phyloP scores from a whole-genome alignment of 1,284 basidiomycete genomes.

The Pholiota adiposa region DNA sequence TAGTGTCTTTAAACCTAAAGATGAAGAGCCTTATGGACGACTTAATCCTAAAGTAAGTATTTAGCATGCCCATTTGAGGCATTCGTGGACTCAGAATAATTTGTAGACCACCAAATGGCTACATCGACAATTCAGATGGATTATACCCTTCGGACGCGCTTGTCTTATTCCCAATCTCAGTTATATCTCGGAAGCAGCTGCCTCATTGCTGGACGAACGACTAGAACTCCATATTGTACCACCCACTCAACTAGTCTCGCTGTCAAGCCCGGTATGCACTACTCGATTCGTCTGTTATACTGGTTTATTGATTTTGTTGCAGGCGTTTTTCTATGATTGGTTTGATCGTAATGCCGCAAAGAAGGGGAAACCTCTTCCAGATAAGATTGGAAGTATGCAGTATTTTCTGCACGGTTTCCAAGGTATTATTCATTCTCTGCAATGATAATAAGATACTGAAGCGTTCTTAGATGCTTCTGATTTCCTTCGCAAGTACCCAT shows the following conservation, averaged over 20 bases:
- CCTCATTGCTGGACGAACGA: slow-evolving; percentile 81
- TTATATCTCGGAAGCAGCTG: slow-evolving; percentile 70
- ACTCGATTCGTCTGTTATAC: not conserved
- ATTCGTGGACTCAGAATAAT: not conserved
- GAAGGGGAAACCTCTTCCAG: slow-evolving; percentile 80
- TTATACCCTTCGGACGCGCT: slow-evolving; percentile 84
- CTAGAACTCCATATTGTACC: slow-evolving; percentile 84
- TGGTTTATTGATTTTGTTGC: not conserved
- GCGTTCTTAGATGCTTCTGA: slow-evolving; percentile 74
- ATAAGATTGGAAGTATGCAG: slow-evolving; percentile 91
- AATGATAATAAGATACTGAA: not conserved
- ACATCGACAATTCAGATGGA: slow-evolving; percentile 83
- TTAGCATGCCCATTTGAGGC: not conserved
- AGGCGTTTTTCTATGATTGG: slow-evolving; percentile 93
- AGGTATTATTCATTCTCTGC: slow-evolving; percentile 43
- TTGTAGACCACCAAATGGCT: slow-evolving; percentile 87
- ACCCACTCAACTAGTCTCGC: slow-evolving; percentile 80
- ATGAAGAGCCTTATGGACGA: slow-evolving; percentile 85
- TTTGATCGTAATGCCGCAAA: slow-evolving; percentile 77
- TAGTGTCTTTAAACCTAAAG: slow-evolving; percentile 90
- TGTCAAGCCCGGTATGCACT: slow-evolving; percentile 72
- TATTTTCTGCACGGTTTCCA: slow-evolving; percentile 85
- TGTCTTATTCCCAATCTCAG: slow-evolving; percentile 85
- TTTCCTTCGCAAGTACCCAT: slow-evolving; percentile 85
- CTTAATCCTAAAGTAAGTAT: slow-evolving; percentile 75